Conservation (phyloP, 1,284 basidiomycete genomes). For the Fomitopsis schrenkii region DNA sequence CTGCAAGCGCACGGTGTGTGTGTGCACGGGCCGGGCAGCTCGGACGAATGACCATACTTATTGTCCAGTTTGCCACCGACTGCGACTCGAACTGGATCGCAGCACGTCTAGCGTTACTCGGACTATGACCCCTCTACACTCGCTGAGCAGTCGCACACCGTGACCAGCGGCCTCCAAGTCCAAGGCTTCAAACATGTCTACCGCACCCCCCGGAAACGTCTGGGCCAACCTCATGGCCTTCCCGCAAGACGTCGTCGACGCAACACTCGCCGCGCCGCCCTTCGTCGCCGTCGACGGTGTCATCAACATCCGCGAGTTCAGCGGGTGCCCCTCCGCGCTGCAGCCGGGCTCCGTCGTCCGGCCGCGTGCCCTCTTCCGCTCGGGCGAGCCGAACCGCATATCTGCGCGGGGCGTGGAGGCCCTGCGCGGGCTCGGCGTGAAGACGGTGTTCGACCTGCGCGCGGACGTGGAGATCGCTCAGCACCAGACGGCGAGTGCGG, state of each 20-base stretch:
- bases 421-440: conserved; percentile 32
- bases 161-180: too few relatives aligned
- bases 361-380: conserved; percentile 34
- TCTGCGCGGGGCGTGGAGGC: conserved; percentile 33
- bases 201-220: too few relatives aligned
- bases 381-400: conserved; percentile 35
- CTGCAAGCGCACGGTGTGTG: too few relatives aligned
- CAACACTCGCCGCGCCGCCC: conserved; percentile 25
- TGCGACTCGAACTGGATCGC: too few relatives aligned
- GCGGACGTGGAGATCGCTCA: conserved; percentile 31
- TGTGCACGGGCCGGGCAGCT: too few relatives aligned
- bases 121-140: too few relatives aligned
- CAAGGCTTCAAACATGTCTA: too few relatives aligned
- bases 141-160: too few relatives aligned
- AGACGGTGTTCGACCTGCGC: conserved; percentile 39
- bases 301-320: conserved; percentile 36
- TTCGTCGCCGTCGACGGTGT: conserved; percentile 38
- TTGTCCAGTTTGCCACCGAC: too few relatives aligned
- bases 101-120: too few relatives aligned
- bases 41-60: too few relatives aligned
- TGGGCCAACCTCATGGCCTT: not conserved
- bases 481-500: conserved; percentile 27
- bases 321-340: conserved; percentile 21
- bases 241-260: not conserved
- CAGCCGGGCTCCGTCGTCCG: conserved; percentile 19